phyloP scores from a whole-genome alignment of 805 yeast genomes.

The Hanseniaspora jakobsenii region DNA sequence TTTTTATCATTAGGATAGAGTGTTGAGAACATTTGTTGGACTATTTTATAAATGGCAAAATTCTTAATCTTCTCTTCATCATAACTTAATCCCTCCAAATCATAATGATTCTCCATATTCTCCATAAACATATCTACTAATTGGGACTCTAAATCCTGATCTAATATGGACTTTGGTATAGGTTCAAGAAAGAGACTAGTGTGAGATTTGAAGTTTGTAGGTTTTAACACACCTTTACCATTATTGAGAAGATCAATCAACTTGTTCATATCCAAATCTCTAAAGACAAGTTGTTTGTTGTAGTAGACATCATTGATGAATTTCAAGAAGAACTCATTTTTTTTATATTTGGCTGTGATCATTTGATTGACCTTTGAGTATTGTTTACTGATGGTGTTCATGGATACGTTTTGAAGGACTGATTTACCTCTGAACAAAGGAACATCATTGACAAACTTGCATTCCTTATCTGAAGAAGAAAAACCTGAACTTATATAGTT shows the following conservation, averaged over 20 bases:
- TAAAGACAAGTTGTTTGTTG: constrained; percentile 1
- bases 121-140: not conserved
- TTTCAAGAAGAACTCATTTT: constrained; percentile 10
- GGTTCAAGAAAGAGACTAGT: constrained; percentile 7
- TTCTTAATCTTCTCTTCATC: constrained; percentile 4
- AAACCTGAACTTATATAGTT: not conserved
- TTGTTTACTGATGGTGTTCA: constrained; percentile 14
- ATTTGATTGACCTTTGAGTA: constrained; percentile 12
- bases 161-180: not conserved
- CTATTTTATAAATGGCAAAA: constrained; percentile 1
- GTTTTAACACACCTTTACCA: constrained; percentile 1
- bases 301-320: constrained; percentile 1
- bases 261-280: constrained; percentile 5
- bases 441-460: constrained; percentile 1
- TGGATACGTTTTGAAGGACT: constrained; percentile 3
- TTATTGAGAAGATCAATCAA: not conserved
- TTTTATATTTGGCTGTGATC: constrained; percentile 7
- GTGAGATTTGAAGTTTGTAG: not conserved
- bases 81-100: not conserved
- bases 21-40: not conserved
- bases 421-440: constrained; percentile 14
- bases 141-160: not conserved
- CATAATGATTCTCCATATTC: not conserved
- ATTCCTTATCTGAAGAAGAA: too few relatives aligned
- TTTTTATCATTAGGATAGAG: constrained; percentile 4